Evolutionary conservation across 306 rosid species (phyloP).

Genomic region (Albizia julibrissin): DNA sequence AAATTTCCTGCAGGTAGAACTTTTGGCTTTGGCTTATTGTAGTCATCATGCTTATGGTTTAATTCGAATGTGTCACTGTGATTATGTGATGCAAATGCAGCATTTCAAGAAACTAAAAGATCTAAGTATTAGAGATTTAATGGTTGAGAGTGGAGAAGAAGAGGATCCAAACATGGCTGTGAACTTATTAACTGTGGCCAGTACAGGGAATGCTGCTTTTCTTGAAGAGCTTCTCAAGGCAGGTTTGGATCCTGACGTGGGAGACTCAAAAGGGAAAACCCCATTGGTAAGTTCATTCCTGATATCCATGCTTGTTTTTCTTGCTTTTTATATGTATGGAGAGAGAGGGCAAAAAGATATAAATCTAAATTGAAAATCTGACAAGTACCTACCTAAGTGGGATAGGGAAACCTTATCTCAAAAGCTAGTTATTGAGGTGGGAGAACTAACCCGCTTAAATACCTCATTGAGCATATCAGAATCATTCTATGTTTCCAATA

Average conservation of each 20-base stretch:
- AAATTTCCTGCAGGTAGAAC: constrained; percentile 72
- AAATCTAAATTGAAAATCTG: background rate
- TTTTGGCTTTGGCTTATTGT: constrained; percentile 6
- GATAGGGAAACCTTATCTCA: too few species aligned
- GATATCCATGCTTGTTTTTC: constrained; percentile 2
- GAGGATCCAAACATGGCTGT: constrained; percentile 55
- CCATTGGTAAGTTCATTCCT: constrained; percentile 58
- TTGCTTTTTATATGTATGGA: background rate
- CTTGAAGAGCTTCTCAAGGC: constrained; percentile 83
- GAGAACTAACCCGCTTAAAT: too few species aligned
- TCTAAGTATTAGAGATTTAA: constrained; percentile 49
- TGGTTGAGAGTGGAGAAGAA: constrained; percentile 56
- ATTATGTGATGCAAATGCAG: constrained; percentile 45
- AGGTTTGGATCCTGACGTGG: constrained; percentile 75
- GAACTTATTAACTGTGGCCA: constrained; percentile 59
- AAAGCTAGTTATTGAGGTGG: too few species aligned
- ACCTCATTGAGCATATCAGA: background rate
- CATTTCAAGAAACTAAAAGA: constrained; percentile 68
- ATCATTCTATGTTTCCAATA: background rate
- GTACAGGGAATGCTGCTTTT: constrained; percentile 70
- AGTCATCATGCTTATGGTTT: constrained; percentile 8
- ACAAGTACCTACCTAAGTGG: too few species aligned
- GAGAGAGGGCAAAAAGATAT: background rate
- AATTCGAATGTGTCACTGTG: background rate
- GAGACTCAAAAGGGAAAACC: constrained; percentile 76